Conservation (phyloP, 2,329 filamentous ascomycete genomes). For the Fusarium pseudograminearum region DNA sequence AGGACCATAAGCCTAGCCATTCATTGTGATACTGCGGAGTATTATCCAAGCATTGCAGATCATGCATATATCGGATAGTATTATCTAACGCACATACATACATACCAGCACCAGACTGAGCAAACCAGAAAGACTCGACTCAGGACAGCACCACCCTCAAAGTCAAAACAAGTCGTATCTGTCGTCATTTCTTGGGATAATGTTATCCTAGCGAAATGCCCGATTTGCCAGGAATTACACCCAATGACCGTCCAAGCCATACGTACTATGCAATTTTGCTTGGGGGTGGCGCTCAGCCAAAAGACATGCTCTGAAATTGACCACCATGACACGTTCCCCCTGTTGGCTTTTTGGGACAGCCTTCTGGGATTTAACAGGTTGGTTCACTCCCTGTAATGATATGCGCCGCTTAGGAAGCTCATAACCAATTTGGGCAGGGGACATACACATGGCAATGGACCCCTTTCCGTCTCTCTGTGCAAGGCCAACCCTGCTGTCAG, state of each 20-base stretch:
- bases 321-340: slow-evolving; percentile 34
- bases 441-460: slow-evolving; percentile 47
- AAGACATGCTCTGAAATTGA: slow-evolving; percentile 12
- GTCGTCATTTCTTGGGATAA: background rate
- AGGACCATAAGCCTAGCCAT: slow-evolving; percentile 6
- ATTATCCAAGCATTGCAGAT: slow-evolving; percentile 29
- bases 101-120: slow-evolving; percentile 8
- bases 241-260: slow-evolving; percentile 6
- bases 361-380: slow-evolving; percentile 18
- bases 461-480: slow-evolving; percentile 36
- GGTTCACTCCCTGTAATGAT: slow-evolving; percentile 35
- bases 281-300: slow-evolving; percentile 23
- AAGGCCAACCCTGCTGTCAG: slow-evolving; percentile 40
- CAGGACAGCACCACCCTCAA: slow-evolving; percentile 20
- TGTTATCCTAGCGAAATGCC: slow-evolving; percentile 19
- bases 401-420: slow-evolving; percentile 34
- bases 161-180: background rate
- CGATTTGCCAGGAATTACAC: slow-evolving; percentile 16
- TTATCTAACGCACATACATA: slow-evolving; percentile 25
- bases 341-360: slow-evolving; percentile 17
- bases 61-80: slow-evolving; percentile 30
- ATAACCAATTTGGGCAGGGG: slow-evolving; percentile 38
- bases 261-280: slow-evolving; percentile 12
- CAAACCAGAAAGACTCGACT: slow-evolving; percentile 24
- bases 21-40: slow-evolving; percentile 8